These are phyloP conservation scores for Penicillium fuscoglaucum DNA, from an alignment of 2,329 filamentous ascomycete genomes.

Conservation along the genomic window DNA sequence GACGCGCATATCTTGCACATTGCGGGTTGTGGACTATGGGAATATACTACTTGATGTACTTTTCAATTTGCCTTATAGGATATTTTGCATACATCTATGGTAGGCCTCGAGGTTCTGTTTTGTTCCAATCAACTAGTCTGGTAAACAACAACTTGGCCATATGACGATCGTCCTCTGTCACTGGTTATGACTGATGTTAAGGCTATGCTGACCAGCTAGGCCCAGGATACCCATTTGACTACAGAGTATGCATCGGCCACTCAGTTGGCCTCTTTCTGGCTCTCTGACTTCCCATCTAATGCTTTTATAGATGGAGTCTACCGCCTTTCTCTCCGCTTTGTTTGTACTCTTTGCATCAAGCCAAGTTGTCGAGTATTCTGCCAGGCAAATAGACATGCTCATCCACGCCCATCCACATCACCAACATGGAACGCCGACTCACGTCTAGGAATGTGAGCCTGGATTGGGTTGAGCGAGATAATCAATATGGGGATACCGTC, in stretches of 20 bases:
- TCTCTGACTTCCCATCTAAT: not conserved
- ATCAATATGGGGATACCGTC: slow-evolving; percentile 59
- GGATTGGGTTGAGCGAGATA: not conserved
- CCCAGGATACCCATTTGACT: not conserved
- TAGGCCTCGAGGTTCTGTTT: not conserved
- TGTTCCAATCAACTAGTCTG: not conserved
- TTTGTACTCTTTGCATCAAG: not conserved
- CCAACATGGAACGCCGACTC: slow-evolving; percentile 4
- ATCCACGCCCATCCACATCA: not conserved
- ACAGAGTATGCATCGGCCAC: not conserved
- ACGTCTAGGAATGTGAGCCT: slow-evolving; percentile 5
- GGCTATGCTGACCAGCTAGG: too few relatives aligned
- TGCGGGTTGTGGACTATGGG: not conserved
- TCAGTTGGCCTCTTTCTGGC: not conserved
- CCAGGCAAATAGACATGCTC: not conserved
- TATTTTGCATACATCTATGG: not conserved
- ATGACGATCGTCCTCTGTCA: not conserved
- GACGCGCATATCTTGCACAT: not conserved
- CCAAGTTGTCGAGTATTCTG: not conserved
- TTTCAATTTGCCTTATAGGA: not conserved
- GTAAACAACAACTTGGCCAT: not conserved
- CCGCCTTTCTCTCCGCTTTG: slow-evolving; percentile 3
- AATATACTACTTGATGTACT: not conserved
- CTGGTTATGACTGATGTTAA: too few relatives aligned
- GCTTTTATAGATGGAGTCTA: not conserved